Conservation (phyloP, 768 basidiomycete species). For the Leccinum uliginosum region DNA sequence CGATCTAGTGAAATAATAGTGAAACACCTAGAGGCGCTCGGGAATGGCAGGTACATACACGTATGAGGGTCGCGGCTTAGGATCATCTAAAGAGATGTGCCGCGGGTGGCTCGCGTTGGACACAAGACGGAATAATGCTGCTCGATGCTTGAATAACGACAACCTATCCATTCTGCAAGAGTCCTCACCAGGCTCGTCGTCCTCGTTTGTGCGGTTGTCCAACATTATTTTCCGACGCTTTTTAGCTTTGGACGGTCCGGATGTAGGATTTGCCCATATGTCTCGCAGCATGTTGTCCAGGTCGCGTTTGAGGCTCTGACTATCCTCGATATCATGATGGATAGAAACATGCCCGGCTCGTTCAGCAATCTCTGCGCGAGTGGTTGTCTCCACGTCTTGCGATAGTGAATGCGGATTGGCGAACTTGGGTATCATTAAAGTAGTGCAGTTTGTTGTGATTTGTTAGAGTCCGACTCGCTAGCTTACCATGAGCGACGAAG, state of each 20-base stretch:
- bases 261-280: conserved; percentile 14
- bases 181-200: neutral
- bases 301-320: conserved; percentile 15
- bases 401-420: conserved; percentile 43
- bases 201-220: neutral
- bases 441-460: conserved; percentile 15
- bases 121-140: conserved; percentile 46
- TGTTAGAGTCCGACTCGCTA: conserved; percentile 10
- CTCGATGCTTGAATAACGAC: neutral
- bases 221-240: conserved; percentile 8
- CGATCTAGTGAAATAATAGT: conserved; percentile 30
- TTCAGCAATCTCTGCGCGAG: conserved; percentile 33
- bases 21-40: neutral
- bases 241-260: neutral
- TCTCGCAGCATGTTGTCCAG: conserved; percentile 21
- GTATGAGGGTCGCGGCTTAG: conserved; percentile 34
- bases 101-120: conserved; percentile 33
- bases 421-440: conserved; percentile 36
- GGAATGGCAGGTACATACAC: conserved; percentile 30
- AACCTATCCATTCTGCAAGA: neutral
- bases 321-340: conserved; percentile 6
- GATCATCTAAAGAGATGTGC: conserved; percentile 38
- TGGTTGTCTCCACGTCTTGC: conserved; percentile 29
- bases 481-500: conserved; percentile 31
- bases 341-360: conserved; percentile 4